Conservation (phyloP, 2,329 filamentous ascomycete species). For the Emmonsia crescens region DNA sequence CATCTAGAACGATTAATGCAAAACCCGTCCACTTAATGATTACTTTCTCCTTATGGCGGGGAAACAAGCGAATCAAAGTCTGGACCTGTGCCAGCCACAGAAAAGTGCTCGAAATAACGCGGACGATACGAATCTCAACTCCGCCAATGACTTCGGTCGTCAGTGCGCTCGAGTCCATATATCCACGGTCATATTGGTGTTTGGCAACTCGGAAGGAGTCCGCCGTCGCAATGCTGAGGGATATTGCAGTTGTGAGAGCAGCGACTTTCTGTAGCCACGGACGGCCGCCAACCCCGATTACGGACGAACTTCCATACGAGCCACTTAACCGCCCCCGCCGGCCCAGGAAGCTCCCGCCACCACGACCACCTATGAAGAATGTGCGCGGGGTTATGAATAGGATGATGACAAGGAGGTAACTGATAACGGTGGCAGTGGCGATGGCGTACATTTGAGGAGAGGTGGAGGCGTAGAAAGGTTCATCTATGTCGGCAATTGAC, state of each 20-base stretch:
- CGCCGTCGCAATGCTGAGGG: constrained; percentile 82
- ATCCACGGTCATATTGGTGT: constrained; percentile 65
- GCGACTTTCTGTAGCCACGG: constrained; percentile 82
- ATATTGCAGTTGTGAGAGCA: constrained; percentile 58
- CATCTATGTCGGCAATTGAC: constrained; percentile 39
- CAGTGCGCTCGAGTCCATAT: constrained; percentile 66
- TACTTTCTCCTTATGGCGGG: constrained; percentile 91
- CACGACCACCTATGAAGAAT: constrained; percentile 68
- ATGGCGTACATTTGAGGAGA: constrained; percentile 91
- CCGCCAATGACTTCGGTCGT: constrained; percentile 73
- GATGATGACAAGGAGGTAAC: constrained; percentile 88
- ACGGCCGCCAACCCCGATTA: constrained; percentile 78
- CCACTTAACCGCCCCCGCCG: constrained; percentile 76
- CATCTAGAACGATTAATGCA: constrained; percentile 79
- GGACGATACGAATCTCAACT: constrained; percentile 76
- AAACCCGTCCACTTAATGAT: constrained; percentile 99
- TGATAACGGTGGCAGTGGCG: constrained; percentile 78
- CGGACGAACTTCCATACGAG: constrained; percentile 54
- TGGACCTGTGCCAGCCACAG: constrained; percentile 96
- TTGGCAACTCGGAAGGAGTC: constrained; percentile 83
- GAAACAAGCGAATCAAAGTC: constrained; percentile 89
- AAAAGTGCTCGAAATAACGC: constrained; percentile 90
- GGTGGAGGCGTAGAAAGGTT: constrained; percentile 88
- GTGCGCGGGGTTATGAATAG: constrained; percentile 90
- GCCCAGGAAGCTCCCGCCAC: constrained; percentile 59